Base-by-base conservation (phyloP, 2,329 filamentous ascomycete genomes). In the Neopestalotiopsis sp. region DNA sequence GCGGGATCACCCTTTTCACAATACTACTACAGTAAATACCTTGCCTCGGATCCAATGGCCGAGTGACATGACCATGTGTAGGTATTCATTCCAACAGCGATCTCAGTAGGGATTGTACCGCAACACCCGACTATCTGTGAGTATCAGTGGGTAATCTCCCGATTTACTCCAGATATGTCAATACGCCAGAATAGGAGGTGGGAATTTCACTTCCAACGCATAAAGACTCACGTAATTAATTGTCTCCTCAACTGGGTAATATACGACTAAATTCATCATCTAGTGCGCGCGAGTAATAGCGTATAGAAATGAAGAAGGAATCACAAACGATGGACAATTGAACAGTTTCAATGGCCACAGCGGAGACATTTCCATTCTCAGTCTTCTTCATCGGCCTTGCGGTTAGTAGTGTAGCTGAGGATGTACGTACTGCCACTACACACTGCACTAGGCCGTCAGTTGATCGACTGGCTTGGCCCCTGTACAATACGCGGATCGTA, bases 381-480 rank as follows among this genome's bases (percentile, higher is more conserved):
- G 17, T 52, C 45, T 52, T 52, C 45, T 52, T 52, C 17, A 24
- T 52, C 45, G 17, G 34, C 14, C 45, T 52, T 52, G 20, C 45
- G 45, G 14, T 52, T n/a, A 52, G 45, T n/a, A 17, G 42, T 13
- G 10, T 12, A 42, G 40, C 42, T 49, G 42, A n/a, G 42, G 5
- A 49, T 13, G 13, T 20, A 17, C 17, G 17, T 52, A 24, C 17
- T 52, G n/a, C 17, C 45, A 17, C 20, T n/a, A 20, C 17, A n/a
- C 17, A 52, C 45, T 52, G 45, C 45, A 10, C 45, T 62, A 30
- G 59, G 32, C 59, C 59, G 17, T 62, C 59, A 34, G 32, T 62
- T 62, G 59, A 62, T 62, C 32, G 59, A 62, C 59, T 40, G 34
- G 59, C 59, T 40, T 62, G 59, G 34, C 30, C 59, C 30, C 59